Evolutionary conservation across 208 protist genomes (phyloP).

Genomic region (Trypanosoma vivax): DNA sequence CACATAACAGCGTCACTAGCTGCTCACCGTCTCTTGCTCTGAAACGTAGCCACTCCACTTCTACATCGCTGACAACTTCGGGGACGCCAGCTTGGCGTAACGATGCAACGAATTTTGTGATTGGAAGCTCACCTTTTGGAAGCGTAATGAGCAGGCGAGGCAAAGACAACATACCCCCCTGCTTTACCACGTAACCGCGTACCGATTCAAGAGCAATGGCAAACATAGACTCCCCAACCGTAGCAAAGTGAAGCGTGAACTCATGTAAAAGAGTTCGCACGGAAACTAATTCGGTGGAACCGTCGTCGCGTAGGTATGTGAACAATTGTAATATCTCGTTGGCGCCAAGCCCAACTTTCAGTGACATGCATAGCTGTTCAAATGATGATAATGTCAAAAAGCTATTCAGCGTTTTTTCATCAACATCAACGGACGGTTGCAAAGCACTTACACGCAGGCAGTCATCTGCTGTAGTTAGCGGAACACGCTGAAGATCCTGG

Average conservation of each 20-base stretch:
- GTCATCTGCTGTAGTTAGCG: slow-evolving; percentile 5
- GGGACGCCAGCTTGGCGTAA: slow-evolving; percentile 31
- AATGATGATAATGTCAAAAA: slow-evolving; percentile 38
- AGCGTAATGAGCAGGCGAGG: slow-evolving; percentile 39
- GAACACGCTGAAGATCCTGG: slow-evolving; percentile 20
- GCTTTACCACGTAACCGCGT: slow-evolving; percentile 31
- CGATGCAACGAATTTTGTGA: slow-evolving; percentile 38
- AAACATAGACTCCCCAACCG: slow-evolving; percentile 41
- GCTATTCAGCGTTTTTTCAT: background rate
- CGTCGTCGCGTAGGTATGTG: slow-evolving; percentile 40
- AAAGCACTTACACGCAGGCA: background rate
- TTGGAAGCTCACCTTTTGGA: slow-evolving; percentile 26
- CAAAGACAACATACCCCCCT: slow-evolving; percentile 34
- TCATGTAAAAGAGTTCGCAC: slow-evolving; percentile 33
- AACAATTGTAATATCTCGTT: slow-evolving; percentile 52
- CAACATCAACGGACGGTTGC: slow-evolving; percentile 16
- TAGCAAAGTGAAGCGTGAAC: slow-evolving; percentile 55
- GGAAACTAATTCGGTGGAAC: slow-evolving; percentile 19
- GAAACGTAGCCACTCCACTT: slow-evolving; percentile 75
- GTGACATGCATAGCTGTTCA: slow-evolving; percentile 34
- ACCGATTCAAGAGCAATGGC: slow-evolving; percentile 24
- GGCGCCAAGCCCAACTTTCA: slow-evolving; percentile 32
- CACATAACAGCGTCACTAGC: slow-evolving; percentile 42
- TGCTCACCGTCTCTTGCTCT: slow-evolving; percentile 42
- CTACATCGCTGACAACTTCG: slow-evolving; percentile 37